Evolutionary conservation across 2,329 filamentous ascomycete genomes (phyloP).

Genomic region (Dothiorella sarmentorum): DNA sequence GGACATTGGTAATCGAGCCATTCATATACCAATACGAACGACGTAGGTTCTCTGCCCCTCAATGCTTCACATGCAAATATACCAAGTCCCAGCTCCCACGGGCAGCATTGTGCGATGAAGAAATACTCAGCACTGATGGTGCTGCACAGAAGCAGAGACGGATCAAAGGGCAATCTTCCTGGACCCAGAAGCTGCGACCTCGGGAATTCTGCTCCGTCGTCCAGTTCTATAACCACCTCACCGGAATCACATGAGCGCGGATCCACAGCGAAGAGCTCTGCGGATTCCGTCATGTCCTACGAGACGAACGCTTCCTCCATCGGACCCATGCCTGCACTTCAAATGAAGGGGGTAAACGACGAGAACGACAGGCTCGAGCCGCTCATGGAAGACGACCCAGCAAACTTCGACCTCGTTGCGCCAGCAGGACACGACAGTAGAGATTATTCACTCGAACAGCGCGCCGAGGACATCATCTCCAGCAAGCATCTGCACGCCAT

Average conservation of each 20-base stretch:
- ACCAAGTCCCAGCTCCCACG: too few species aligned
- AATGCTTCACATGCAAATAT: too few species aligned
- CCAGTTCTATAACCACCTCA: slow-evolving; percentile 21
- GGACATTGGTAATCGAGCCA: not conserved
- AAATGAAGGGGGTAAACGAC: slow-evolving; percentile 41
- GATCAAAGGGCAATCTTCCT: slow-evolving; percentile 15
- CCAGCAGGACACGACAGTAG: slow-evolving; percentile 32
- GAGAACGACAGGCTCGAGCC: slow-evolving; percentile 46
- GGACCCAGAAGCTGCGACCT: slow-evolving; percentile 18
- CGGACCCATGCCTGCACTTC: slow-evolving; percentile 39
- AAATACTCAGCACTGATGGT: not conserved
- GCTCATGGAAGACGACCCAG: slow-evolving; percentile 51
- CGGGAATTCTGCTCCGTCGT: slow-evolving; percentile 9
- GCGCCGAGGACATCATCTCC: slow-evolving; percentile 64
- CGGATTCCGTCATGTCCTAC: slow-evolving; percentile 35
- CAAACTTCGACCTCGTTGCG: slow-evolving; percentile 53
- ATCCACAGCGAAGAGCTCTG: slow-evolving; percentile 27
- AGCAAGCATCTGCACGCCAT: slow-evolving; percentile 62
- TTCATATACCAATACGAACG: not conserved
- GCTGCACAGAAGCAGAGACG: not conserved
- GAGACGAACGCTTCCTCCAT: slow-evolving; percentile 34
- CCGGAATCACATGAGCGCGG: slow-evolving; percentile 22
- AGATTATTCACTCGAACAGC: slow-evolving; percentile 58
- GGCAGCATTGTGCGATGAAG: too few species aligned
- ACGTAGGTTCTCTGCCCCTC: not conserved